phyloP scores from a whole-genome alignment of 192 early-diverging fungal species.

The Podila verticillata region DNA sequence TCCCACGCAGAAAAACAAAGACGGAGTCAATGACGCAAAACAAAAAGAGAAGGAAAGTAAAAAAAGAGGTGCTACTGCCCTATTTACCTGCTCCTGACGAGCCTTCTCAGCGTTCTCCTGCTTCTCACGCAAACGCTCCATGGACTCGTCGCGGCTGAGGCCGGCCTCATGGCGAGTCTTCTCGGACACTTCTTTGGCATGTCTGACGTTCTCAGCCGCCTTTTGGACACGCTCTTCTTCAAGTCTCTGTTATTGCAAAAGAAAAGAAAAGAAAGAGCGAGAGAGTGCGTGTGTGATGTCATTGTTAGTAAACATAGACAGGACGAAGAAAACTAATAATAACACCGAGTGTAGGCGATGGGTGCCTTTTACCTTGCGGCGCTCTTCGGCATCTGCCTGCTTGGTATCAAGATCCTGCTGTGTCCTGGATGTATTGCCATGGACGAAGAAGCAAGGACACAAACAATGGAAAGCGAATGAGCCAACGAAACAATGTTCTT shows the following conservation, averaged over 20 bases:
- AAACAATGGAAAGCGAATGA: not conserved
- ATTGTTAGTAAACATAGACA: not conserved
- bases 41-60: too few relatives aligned
- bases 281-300: not conserved
- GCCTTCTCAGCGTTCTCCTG: slow-evolving; percentile 44
- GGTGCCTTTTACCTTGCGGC: slow-evolving; percentile 51
- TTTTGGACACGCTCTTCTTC: slow-evolving; percentile 46
- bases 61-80: too few relatives aligned
- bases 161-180: slow-evolving; percentile 28
- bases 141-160: slow-evolving; percentile 32
- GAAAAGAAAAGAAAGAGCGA: slow-evolving; percentile 4
- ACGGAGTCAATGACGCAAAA: too few relatives aligned
- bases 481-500: too few relatives aligned
- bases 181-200: slow-evolving; percentile 43
- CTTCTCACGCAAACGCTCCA: slow-evolving; percentile 38
- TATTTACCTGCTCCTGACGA: slow-evolving; percentile 31
- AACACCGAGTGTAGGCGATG: not conserved
- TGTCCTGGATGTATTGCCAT: slow-evolving; percentile 6
- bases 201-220: slow-evolving; percentile 39
- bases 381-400: slow-evolving; percentile 45
- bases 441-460: not conserved
- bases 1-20: not conserved
- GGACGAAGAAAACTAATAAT: too few relatives aligned
- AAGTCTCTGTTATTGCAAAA: not conserved
- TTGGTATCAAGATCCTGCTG: slow-evolving; percentile 44